Evolutionary conservation across 164 flowering plant genomes (phyloP).

Genomic region (Tetrastigma voinierianum): DNA sequence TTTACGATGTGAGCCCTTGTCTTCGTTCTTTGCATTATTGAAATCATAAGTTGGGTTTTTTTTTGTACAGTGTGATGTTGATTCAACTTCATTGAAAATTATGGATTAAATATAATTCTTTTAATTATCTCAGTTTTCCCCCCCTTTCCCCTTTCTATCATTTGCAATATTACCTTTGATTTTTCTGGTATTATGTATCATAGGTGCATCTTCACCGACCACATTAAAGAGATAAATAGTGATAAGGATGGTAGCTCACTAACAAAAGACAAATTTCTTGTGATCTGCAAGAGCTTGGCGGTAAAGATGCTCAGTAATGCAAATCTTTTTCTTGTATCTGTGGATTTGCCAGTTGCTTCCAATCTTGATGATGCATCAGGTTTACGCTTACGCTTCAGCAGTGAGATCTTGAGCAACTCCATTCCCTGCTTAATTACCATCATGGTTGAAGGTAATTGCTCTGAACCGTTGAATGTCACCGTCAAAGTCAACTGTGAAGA

Average conservation of each 20-base stretch:
- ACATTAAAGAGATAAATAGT: constrained; percentile 42
- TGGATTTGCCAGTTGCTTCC: constrained; percentile 71
- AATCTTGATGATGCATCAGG: constrained; percentile 79
- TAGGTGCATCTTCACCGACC: constrained; percentile 80
- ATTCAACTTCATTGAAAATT: too few species aligned
- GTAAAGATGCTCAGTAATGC: constrained; percentile 78
- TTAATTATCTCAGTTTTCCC: too few species aligned
- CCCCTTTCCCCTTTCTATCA: too few species aligned
- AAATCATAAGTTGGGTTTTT: too few species aligned
- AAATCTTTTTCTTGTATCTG: constrained; percentile 68
- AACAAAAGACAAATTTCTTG: constrained; percentile 60
- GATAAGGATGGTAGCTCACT: constrained; percentile 28
- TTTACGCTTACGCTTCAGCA: constrained; percentile 71
- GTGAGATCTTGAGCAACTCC: constrained; percentile 76
- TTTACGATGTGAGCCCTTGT: too few species aligned
- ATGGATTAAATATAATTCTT: neutral
- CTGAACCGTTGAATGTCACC: constrained; percentile 55
- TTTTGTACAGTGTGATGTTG: too few species aligned
- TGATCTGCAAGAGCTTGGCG: constrained; percentile 70
- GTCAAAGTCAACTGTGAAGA: constrained; percentile 90
- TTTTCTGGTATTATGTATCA: constrained; percentile 12
- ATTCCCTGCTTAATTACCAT: constrained; percentile 69
- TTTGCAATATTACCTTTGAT: neutral
- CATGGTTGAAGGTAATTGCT: constrained; percentile 73
- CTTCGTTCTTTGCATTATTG: too few species aligned